Evolutionary conservation across 768 basidiomycete species (phyloP), one percentile per base, ranked within the genome.

Genomic region (Lactarius sp.): DNA sequence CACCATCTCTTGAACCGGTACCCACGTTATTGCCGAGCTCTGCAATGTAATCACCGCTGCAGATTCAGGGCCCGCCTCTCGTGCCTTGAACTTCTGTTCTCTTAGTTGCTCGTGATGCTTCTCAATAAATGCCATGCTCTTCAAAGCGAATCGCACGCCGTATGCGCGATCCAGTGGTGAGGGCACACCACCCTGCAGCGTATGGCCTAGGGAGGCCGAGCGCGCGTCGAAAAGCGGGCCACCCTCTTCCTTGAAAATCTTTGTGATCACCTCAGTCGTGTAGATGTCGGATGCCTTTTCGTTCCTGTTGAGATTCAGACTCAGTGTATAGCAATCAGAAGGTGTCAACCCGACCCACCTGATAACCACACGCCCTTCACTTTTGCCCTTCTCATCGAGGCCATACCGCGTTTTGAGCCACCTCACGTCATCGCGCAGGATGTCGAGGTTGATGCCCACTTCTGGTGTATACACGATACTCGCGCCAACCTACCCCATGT

Each of bases 211-310:
- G 1, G 93, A 90, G n/a, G 96, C 97, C 20, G 86, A 90, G 53
- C 97, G 88, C 20, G 97, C 86, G 76, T 99, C 97, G 72, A 98
- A 99, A 27, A 98, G 79, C 6, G 80, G 66, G 31, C 87, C 87
- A n/a, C 97, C 97, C 75, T 98, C 96, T 73, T 97, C 96, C 70
- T 89, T 88, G 75, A 98, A 77, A 81, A 99, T 97, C 74, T 91
- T 91, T 64, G 89, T 95, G 69, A 99, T 83, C 59, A 97, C 83
- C 8, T 92, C 86, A 7, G 95, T 95, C 14, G 89, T 88, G 79
- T 98, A 99, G 31, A 98, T 90, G 9, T 78, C 77, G 14, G 95
- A 98, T 1, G 96, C 79, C 36, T 78, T 80, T 77, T 99, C 97
- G 75, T 86, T 95, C 60, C 95, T 95, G 70, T 2, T 39, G 13